Base-by-base conservation (phyloP, 345 rosid genomes). In the Dimocarpus longan region DNA sequence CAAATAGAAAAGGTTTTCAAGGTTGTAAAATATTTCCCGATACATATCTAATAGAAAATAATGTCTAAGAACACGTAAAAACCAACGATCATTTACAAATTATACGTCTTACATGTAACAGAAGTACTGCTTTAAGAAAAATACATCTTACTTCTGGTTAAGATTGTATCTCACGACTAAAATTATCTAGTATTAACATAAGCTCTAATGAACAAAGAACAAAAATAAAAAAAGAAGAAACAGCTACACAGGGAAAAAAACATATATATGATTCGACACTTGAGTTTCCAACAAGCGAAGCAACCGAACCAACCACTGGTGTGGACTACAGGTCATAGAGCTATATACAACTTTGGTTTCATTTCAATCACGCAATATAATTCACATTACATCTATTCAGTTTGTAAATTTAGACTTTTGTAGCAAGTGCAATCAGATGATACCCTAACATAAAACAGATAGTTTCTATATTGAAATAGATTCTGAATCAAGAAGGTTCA, bases 401-500 rank as follows among this genome's bases (percentile, higher is more conserved):
- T 32, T 32, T 39, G 15, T 73, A 24, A 42, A 37, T 39, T 73
- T 54, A 40, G 28, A 73, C 66, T 42, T 59, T 21, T 16, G 8
- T 39, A 73, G 8, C 24, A 57, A 59, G 21, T 18, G 21, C 40
- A 10, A 77, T 18, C 8, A 8, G 64, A 59, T 21, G 65, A 60
- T 7, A 60, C 28, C 22, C 46, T 42, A 68, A 18, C 19, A 43
- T 13, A 6, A 24, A 39, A 60, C 19, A 62, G 26, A 50, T 57
- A 71, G 22, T 68, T 73, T 59, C 50, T 21, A 9, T 16, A 56
- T 65, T 50, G 21, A 32, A 56, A 10, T 5, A 70, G 22, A 13
- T 40, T 50, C 56, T 48, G 48, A 11, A 81, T 78, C 68, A 54
- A 75, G 50, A n/a, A 21, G 32, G 56, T 65, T 71, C 21, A 28